Percentiles rank a stretch among this genome's conserved stretches.
Conservation (phyloP, 192 early-diverging fungal genomes). For the Mycoemilia scoparia region DNA sequence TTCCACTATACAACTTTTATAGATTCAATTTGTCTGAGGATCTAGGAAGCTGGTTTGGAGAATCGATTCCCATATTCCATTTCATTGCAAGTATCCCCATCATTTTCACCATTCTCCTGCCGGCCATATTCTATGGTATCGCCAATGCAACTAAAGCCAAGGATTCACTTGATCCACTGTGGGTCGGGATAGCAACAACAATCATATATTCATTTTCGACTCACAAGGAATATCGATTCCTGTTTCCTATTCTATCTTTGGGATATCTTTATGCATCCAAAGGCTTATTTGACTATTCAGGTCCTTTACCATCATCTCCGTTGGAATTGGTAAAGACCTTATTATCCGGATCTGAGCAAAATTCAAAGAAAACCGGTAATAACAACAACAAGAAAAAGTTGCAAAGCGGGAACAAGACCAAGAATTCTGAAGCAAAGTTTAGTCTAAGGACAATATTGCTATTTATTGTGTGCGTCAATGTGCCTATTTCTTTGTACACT, state of each 20-base stretch:
- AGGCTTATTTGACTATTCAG: too few species aligned
- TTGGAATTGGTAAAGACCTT: too few species aligned
- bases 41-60: conserved; percentile 79
- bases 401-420: conserved; percentile 1
- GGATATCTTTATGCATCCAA: conserved; percentile 23
- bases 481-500: conserved; percentile 50
- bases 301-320: too few species aligned
- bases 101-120: conserved; percentile 56
- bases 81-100: conserved; percentile 62
- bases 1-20: conserved; percentile 63
- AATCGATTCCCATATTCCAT: conserved; percentile 86
- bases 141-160: conserved; percentile 7
- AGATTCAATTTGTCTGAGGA: conserved; percentile 61
- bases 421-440: conserved; percentile 5
- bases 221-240: conserved; percentile 93
- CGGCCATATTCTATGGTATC: conserved; percentile 38
- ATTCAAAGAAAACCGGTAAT: background rate
- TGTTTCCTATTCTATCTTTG: conserved; percentile 71
- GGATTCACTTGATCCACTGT: conserved; percentile 7
- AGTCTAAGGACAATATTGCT: conserved; percentile 5
- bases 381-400: too few species aligned
- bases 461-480: conserved; percentile 41
- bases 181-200: conserved; percentile 30
- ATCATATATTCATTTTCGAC: conserved; percentile 52
- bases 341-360: conserved; percentile 3